These are phyloP conservation scores for Verruconis gallopava DNA, from an alignment of 2,329 filamentous ascomycete species.

Conservation along the genomic window DNA sequence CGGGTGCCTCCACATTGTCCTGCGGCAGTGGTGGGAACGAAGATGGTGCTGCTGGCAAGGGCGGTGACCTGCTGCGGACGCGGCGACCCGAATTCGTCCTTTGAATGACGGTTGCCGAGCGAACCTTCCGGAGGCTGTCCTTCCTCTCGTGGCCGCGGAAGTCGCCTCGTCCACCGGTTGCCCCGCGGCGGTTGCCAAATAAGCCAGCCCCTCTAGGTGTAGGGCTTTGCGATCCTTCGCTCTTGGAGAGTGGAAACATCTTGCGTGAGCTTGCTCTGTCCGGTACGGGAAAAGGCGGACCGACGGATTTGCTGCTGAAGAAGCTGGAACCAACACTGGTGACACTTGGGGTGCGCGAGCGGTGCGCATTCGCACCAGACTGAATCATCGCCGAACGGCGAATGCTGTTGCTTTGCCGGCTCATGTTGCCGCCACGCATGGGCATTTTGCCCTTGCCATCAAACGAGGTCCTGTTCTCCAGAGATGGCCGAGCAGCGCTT, in stretches of 20 bases:
- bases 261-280: slow-evolving; percentile 76
- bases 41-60: slow-evolving; percentile 46
- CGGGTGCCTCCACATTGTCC: slow-evolving; percentile 54
- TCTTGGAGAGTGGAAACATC: slow-evolving; percentile 47
- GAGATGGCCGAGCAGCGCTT: slow-evolving; percentile 13
- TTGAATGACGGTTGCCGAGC: slow-evolving; percentile 65
- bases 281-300: slow-evolving; percentile 85
- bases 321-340: slow-evolving; percentile 37
- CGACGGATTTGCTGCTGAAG: slow-evolving; percentile 20
- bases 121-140: slow-evolving; percentile 61
- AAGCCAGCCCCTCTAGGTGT: slow-evolving; percentile 36
- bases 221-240: slow-evolving; percentile 69
- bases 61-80: slow-evolving; percentile 37
- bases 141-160: slow-evolving; percentile 38
- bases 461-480: slow-evolving; percentile 17
- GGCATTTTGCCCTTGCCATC: slow-evolving; percentile 1
- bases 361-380: slow-evolving; percentile 57
- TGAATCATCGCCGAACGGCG: slow-evolving; percentile 70
- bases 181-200: slow-evolving; percentile 20
- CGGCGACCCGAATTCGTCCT: slow-evolving; percentile 35
- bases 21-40: slow-evolving; percentile 63
- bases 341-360: slow-evolving; percentile 52
- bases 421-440: background rate
- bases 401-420: slow-evolving; percentile 40
- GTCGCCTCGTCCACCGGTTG: slow-evolving; percentile 11